These are phyloP conservation scores for Debaryomycetaceae sp. DNA, from an alignment of 1,139 yeast species.

Conservation along the genomic window DNA sequence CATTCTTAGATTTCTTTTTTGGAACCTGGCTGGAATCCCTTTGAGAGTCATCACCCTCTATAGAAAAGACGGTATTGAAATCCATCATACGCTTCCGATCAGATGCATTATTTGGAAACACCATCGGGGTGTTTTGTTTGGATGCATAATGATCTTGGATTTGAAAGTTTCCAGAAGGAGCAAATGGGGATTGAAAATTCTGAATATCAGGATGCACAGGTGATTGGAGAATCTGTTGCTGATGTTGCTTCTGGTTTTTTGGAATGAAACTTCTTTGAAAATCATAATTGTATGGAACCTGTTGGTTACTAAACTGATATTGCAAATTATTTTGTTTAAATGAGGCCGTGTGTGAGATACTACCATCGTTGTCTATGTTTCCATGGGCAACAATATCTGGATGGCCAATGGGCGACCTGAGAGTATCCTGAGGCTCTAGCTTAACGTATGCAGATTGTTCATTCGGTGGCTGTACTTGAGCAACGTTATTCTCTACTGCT, in stretches of 20 bases:
- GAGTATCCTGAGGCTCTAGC: slow-evolving; percentile 6
- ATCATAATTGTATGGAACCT: neutral
- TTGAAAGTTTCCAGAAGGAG: neutral
- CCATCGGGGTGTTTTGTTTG: neutral
- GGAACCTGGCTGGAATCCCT: neutral
- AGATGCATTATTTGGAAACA: neutral
- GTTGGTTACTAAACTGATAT: neutral
- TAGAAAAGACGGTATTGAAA: neutral
- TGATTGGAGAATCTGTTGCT: slow-evolving; percentile 3
- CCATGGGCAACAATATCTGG: slow-evolving; percentile 7
- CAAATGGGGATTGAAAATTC: neutral
- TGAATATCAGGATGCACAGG: slow-evolving; percentile 1
- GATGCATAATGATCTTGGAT: neutral
- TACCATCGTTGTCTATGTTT: neutral
- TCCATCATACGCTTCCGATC: neutral
- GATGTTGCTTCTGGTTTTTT: slow-evolving; percentile 1
- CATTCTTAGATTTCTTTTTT: slow-evolving; percentile 28
- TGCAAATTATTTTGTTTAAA: neutral
- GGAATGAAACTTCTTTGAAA: slow-evolving; percentile 1
- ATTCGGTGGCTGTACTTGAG: neutral
- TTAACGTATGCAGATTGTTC: slow-evolving; percentile 4
- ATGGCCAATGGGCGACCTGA: slow-evolving; percentile 11
- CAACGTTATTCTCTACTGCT: neutral
- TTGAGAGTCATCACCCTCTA: neutral
- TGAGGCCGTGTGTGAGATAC: neutral